Percentiles rank a stretch among this genome's conserved stretches.
phyloP scores from a whole-genome alignment of 1,284 basidiomycete species.

The Ganoderma resinaceum region DNA sequence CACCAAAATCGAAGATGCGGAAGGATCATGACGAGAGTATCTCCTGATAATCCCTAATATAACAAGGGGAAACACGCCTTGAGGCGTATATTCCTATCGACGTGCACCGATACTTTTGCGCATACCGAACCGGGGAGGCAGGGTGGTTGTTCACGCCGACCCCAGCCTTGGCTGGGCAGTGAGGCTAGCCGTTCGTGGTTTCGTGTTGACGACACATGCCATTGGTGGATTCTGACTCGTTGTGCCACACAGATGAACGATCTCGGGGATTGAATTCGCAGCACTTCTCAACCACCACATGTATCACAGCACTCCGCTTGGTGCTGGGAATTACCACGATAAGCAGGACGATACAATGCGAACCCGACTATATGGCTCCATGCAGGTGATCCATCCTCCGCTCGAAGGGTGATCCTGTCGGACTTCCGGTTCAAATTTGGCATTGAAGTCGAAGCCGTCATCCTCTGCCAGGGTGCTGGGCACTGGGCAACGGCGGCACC shows the following conservation, averaged over 20 bases:
- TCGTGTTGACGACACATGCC: neutral
- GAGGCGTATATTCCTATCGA: constrained; percentile 12
- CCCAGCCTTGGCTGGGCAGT: neutral
- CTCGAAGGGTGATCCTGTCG: constrained; percentile 16
- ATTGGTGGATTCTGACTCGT: constrained; percentile 10
- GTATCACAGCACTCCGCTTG: constrained; percentile 15
- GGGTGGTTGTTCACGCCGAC: neutral
- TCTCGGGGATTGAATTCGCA: neutral
- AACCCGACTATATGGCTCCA: neutral
- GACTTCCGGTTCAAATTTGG: neutral
- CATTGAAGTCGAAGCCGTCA: neutral
- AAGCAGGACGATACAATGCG: constrained; percentile 24
- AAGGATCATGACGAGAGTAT: constrained; percentile 15
- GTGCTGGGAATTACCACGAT: constrained; percentile 13
- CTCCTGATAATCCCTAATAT: constrained; percentile 8
- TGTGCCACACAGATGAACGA: neutral
- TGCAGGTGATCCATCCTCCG: constrained; percentile 7
- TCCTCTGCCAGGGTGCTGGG: neutral
- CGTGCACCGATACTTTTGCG: constrained; percentile 2
- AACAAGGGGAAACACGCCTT: constrained; percentile 12
- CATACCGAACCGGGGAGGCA: neutral
- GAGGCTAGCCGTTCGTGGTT: neutral
- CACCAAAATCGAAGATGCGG: constrained; percentile 9
- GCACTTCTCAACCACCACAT: constrained; percentile 20
- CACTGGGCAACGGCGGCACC: neutral